Base-by-base conservation (phyloP, 257 asterid genomes). In the Gynochthodes officinalis region DNA sequence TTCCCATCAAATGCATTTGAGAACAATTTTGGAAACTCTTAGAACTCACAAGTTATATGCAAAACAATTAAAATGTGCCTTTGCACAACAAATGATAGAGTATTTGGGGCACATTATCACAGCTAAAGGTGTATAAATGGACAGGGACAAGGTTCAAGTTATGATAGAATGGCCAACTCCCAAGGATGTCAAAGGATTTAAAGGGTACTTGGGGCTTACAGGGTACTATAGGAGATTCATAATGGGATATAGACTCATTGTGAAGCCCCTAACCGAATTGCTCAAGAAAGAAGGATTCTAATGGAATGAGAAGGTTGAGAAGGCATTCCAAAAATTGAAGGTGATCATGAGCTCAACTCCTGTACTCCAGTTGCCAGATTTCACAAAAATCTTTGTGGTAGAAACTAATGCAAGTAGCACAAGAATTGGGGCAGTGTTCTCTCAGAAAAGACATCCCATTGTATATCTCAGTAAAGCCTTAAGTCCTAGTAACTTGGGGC, bases 341-440 rank as follows among this genome's bases (percentile, higher is more conserved):
- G 1, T 0, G 0, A 59, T 42, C 0, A 42, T 70, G 69, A 53
- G 16, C 0, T 2, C 33, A 7, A 40, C 71, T 0, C 73, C 23
- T 8, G 60, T 71, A 0, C 7, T 63, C 13, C 37, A 27, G 0
- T 12, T 59, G 6, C 79, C 58, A 0, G 33, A 69, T 27, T 75
- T 59, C 0, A 10, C 0, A 14, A 58, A 1, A 0, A 9, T 0
- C n/a, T 58, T 77, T 55, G 30, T 62, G 0, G 27, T 70, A 0
- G 76, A 70, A n/a, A 50, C 61, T 12, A 53, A 64, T 76, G 76
- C 80, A 19, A 71, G 44, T 33, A 4, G 33, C 1, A 10, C 0
- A 0, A 46, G 68, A 0, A 1, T 77, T 2, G 58, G 76, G 0
- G 72, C 67, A 2, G 67, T 76, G 0, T 5, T 69, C 0, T 48